Percentiles rank a stretch among this genome's conserved stretches.
These are phyloP conservation scores for Nadsonia commutata DNA, from an alignment of 1,139 yeast genomes.

Conservation along the genomic window DNA sequence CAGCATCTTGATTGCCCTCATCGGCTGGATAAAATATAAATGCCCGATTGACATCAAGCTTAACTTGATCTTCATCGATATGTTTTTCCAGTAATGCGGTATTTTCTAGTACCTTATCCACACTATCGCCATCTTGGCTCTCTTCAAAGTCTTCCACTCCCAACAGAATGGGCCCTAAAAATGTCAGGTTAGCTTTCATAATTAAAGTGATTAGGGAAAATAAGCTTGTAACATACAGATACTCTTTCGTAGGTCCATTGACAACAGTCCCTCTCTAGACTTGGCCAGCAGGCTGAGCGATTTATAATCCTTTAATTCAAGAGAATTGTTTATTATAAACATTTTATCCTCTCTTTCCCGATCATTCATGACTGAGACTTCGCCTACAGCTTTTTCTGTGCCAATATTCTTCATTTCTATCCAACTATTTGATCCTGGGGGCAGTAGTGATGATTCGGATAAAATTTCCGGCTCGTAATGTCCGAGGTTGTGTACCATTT, in stretches of 20 bases:
- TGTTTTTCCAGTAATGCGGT: constrained; percentile 25
- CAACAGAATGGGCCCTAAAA: neutral
- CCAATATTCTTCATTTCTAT: neutral
- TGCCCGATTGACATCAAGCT: constrained; percentile 61
- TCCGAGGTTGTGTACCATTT: neutral
- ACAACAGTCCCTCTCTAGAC: neutral
- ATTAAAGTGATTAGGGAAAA: neutral
- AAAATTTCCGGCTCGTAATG: neutral
- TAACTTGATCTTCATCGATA: constrained; percentile 65
- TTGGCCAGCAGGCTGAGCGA: neutral
- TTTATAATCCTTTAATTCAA: neutral
- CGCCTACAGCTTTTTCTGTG: no score
- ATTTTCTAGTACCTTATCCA: neutral
- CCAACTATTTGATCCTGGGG: neutral
- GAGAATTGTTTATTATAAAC: no score
- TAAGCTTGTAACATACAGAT: neutral
- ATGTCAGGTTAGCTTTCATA: no score
- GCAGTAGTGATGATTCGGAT: neutral
- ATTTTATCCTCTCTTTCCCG: no score
- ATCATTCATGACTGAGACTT: no score
- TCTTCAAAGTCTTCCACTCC: neutral
- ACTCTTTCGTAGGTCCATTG: neutral
- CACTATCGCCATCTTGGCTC: neutral
- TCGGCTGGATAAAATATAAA: constrained; percentile 26
- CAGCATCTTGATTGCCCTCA: constrained; percentile 13